Conservation (phyloP, 805 yeast genomes). For the Tetrapisispora iriomotensis region DNA sequence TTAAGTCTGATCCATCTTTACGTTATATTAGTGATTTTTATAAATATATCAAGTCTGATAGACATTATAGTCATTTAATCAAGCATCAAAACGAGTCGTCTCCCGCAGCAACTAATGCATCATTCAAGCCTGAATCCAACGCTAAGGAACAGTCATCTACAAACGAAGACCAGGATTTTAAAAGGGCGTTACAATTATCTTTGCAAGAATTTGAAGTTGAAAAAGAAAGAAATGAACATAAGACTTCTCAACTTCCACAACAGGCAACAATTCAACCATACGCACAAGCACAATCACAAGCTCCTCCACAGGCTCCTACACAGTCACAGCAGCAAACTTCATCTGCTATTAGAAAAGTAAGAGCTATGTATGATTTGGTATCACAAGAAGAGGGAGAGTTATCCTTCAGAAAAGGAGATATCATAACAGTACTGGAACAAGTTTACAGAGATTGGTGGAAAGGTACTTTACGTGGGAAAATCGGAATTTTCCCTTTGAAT, state of each 20-base stretch:
- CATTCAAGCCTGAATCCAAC: conserved; percentile 37
- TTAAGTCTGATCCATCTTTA: conserved; percentile 67
- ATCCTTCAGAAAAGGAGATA: conserved; percentile 78
- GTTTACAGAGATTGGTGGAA: conserved; percentile 95
- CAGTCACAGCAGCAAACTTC: conserved; percentile 6
- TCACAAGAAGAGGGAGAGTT: conserved; percentile 80
- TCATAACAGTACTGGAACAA: conserved; percentile 75
- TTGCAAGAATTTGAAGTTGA: conserved; percentile 40
- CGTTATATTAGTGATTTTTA: conserved; percentile 57
- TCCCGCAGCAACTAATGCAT: neutral
- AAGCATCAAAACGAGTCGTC: neutral
- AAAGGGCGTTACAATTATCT: conserved; percentile 65
- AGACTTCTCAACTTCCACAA: conserved; percentile 5
- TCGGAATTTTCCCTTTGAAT: conserved; percentile 87
- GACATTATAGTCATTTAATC: conserved; percentile 32
- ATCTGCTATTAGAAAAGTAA: conserved; percentile 50
- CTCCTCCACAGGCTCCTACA: too few relatives aligned
- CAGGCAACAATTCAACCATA: conserved; percentile 3
- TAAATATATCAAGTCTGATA: conserved; percentile 32
- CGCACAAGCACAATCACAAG: conserved; percentile 6
- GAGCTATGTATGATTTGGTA: conserved; percentile 74
- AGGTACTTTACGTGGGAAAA: conserved; percentile 70
- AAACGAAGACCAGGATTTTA: conserved; percentile 66
- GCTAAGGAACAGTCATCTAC: conserved; percentile 48
- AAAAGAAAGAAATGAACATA: conserved; percentile 34